Evolutionary conservation across 1,284 basidiomycete genomes (phyloP), one percentile per base, ranked within the genome.

Genomic region (Cystobasidium slooffiae): DNA sequence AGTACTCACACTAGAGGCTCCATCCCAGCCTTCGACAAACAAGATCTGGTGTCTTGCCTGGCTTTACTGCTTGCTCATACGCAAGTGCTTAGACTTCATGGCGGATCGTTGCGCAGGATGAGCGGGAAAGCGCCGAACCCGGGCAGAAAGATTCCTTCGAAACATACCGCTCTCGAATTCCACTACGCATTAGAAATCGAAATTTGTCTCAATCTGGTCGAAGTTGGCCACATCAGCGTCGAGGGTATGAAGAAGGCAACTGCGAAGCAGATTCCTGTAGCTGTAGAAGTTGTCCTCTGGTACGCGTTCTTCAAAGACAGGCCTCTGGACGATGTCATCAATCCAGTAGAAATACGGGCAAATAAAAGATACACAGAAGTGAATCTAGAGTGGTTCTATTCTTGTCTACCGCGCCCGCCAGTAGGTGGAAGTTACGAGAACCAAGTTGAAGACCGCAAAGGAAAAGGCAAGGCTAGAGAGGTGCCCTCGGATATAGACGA

Each of bases 401-500:
- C 70, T 12, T 73, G 62, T 58, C 43, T 73, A 6, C 49, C 47
- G 18, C 31, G 70, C 10, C 70, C 70, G 46, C 70, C 70, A 24
- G 18, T 49, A 5, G 20, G 37, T 22, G 61, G 46, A 7, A 64
- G 41, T 51, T 44, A 55, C 24, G 22, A 65, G n/a, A 43, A 52
- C 5, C 43, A n/a, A 10, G 39, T 22, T 16, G 3, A 6, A 14
- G 70, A 65, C 3, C 49, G 69, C 31, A 65, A 63, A 55, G 79
- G 79, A 41, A 79, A 79, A 47, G 79, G 79, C 22, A 78, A 77
- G 63, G 66, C 53, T 2, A 55, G 70, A 8, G 77, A 78, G 1
- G 41, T 55, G 24, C 46, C 69, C 18, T 49, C 43, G 6, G 66
- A 68, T 14, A 43, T 51, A 18, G 24, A 58, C 9, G 56, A 46